Base-by-base conservation (phyloP, 2,329 filamentous ascomycete genomes). In the Aspergillus ibericus region DNA sequence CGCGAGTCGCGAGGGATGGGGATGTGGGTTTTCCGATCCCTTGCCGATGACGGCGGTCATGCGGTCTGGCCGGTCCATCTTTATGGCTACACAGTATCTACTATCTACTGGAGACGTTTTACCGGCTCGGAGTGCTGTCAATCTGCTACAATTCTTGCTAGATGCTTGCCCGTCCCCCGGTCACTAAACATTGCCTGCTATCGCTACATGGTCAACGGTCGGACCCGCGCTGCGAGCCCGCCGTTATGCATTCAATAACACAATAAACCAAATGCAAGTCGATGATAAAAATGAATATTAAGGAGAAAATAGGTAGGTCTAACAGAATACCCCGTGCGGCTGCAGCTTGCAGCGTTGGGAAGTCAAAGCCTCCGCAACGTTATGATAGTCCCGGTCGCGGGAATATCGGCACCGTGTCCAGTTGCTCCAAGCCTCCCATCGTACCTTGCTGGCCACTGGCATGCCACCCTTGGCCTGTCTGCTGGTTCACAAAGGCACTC, bases 381-480 rank as follows among this genome's bases (percentile, higher is more conserved):
- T 52, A 60, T 35, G 44, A 53, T 68, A 81, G 78, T 16, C 84
- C 86, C 1, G 92, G 92, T 57, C 93, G 82, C 9, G 95, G 95
- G 71, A 99, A 99, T 0, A 98, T 85, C 0, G 88, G 88, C 27
- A 92, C 82, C 0, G 93, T 96, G 34, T 88, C 84, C 44, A 98
- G 70, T 63, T 90, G 86, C 70, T 97, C 89, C 65, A 81, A 74
- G 1, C 85, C 85, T 4, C 92, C 92, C 63, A 96, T 90, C 4
- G 95, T 93, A 8, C 89, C 85, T 69, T 91, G 86, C 64, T 88
- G 87, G 4, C 73, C 74, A 60, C 85, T 85, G 63, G 88, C 84
- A 73, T 97, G 93, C 92, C 95, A 98, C 1, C 91, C 91, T 74
- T 91, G 83, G 0, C 93, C 93, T 0, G 92, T 96, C 62, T 87